Conservation (phyloP, 2,329 filamentous ascomycete genomes). For the Claviceps sp. region DNA sequence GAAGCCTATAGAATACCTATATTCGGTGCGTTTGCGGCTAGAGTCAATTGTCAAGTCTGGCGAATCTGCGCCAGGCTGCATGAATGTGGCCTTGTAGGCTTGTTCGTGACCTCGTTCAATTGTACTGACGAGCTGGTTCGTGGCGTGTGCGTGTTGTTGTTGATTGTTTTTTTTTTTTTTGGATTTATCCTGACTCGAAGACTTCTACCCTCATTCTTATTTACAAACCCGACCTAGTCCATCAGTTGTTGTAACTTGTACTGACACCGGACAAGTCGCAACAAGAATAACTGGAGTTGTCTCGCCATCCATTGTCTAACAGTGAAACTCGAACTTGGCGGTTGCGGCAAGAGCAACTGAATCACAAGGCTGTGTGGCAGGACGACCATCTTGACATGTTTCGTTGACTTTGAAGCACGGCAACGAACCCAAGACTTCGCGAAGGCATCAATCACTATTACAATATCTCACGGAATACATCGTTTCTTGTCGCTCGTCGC, state of each 20-base stretch:
- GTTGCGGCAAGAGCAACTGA: no score
- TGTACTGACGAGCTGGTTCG: background rate
- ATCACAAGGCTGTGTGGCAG: no score
- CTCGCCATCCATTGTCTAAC: no score
- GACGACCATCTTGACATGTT: no score
- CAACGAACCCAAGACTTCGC: background rate
- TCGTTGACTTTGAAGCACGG: background rate
- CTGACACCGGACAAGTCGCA: background rate
- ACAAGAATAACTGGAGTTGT: no score
- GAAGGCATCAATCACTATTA: background rate
- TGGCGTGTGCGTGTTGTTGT: background rate
- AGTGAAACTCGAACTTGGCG: no score
- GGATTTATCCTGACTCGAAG: background rate
- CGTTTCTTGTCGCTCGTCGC: background rate
- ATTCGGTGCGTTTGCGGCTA: background rate
- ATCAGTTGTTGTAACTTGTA: background rate
- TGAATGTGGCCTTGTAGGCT: constrained; percentile 1
- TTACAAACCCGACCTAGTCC: background rate
- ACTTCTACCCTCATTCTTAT: background rate
- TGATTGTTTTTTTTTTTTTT: background rate
- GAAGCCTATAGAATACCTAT: no score
- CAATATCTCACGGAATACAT: background rate
- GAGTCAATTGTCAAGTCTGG: background rate
- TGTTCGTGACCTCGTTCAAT: background rate
- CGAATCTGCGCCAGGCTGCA: constrained; percentile 1